A percentile compares a stretch with the other conserved stretches of the same genome.
phyloP scores from a whole-genome alignment of 805 yeast species.

The Lachancea waltii region DNA sequence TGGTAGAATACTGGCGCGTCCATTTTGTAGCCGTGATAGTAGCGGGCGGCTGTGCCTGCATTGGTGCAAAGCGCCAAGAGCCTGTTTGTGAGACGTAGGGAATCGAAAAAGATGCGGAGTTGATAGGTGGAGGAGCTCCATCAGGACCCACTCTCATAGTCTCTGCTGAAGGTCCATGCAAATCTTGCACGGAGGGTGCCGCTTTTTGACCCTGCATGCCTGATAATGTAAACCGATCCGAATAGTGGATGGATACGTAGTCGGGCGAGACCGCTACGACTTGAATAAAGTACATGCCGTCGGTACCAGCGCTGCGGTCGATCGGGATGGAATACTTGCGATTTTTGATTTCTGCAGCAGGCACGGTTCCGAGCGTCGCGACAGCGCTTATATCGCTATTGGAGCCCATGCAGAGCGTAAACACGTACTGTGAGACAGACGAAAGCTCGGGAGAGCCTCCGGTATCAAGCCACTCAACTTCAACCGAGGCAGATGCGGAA shows the following conservation, averaged over 20 bases:
- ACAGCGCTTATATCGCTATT: constrained; percentile 42
- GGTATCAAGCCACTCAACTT: constrained; percentile 48
- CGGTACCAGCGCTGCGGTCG: constrained; percentile 41
- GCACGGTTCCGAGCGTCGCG: constrained; percentile 27
- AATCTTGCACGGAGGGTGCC: constrained; percentile 30
- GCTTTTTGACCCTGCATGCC: constrained; percentile 69
- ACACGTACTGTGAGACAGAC: constrained; percentile 41
- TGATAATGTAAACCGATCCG: constrained; percentile 53
- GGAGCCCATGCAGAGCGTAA: constrained; percentile 66
- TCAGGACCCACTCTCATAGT: constrained; percentile 10
- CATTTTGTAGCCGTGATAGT: constrained; percentile 58
- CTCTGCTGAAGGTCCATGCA: constrained; percentile 35
- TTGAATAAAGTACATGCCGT: constrained; percentile 71
- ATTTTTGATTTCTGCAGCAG: constrained; percentile 31
- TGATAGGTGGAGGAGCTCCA: constrained; percentile 14
- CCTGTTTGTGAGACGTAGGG: constrained; percentile 78
- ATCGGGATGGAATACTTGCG: constrained; percentile 37
- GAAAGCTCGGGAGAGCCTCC: constrained; percentile 41
- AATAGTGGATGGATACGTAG: constrained; percentile 58
- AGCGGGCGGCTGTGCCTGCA: constrained; percentile 82
- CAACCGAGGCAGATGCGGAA: constrained; percentile 17
- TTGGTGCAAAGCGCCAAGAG: constrained; percentile 71
- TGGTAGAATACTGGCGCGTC: constrained; percentile 59
- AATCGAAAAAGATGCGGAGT: constrained; percentile 50
- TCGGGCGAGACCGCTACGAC: constrained; percentile 40